phyloP scores from a whole-genome alignment of 768 basidiomycete species.

The Boletus vermiculosoides region DNA sequence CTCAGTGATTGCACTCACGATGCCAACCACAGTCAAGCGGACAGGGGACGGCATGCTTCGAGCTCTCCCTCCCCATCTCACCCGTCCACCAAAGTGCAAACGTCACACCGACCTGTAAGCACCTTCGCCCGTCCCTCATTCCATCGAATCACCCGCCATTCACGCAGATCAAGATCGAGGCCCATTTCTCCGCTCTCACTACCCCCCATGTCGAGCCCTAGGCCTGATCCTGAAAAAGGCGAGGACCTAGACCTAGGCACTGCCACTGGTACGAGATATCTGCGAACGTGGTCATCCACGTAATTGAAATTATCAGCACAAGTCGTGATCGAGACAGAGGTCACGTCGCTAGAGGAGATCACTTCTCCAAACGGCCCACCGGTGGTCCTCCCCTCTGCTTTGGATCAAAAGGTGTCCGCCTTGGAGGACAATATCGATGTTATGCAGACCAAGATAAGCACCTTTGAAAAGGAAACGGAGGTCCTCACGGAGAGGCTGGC shows the following conservation, averaged over 20 bases:
- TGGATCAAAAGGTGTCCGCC: neutral
- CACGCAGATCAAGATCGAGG: neutral
- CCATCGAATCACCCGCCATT: neutral
- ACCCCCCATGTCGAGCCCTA: slow-evolving; percentile 8
- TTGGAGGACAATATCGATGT: slow-evolving; percentile 1
- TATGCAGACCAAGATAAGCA: neutral
- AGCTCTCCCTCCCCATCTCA: slow-evolving; percentile 16
- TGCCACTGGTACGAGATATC: slow-evolving; percentile 1
- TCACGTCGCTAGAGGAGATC: neutral
- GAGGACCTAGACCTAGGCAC: neutral
- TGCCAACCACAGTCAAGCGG: neutral
- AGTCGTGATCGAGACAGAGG: neutral
- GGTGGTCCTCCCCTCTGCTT: neutral
- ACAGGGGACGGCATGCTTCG: slow-evolving; percentile 2
- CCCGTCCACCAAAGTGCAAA: slow-evolving; percentile 6
- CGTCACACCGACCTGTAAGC: slow-evolving; percentile 2
- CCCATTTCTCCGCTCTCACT: slow-evolving; percentile 15
- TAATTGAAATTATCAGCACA: slow-evolving; percentile 1
- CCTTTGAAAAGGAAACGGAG: slow-evolving; percentile 1
- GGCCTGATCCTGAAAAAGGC: neutral
- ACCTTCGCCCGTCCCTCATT: neutral
- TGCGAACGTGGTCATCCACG: neutral
- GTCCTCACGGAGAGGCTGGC: slow-evolving; percentile 1
- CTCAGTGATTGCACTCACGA: neutral
- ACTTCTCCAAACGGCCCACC: neutral